Evolutionary conservation across 352 stramenopile genomes (phyloP).

Genomic region (Achlya hypogyna): DNA sequence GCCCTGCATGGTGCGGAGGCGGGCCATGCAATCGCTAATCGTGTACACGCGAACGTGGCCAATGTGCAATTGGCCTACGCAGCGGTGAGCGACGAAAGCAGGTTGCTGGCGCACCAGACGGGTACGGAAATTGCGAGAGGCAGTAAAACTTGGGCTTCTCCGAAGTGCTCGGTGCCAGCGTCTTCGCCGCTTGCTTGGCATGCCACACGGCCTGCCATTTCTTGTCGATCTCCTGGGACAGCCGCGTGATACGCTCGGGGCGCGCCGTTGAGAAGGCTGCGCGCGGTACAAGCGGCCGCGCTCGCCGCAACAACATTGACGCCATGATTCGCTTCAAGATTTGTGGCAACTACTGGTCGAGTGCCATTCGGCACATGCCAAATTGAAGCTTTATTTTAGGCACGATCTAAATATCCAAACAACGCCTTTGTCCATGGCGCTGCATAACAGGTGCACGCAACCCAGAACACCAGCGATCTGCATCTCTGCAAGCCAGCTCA

Average conservation of each 20-base stretch:
- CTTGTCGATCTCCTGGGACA: constrained; percentile 19
- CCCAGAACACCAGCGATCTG: neutral
- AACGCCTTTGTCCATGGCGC: neutral
- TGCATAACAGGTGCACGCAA: too few species aligned
- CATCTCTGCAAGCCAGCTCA: too few species aligned
- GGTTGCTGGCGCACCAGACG: constrained; percentile 64
- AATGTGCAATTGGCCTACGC: constrained; percentile 90
- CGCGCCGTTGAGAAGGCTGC: constrained; percentile 2
- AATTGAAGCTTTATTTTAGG: neutral
- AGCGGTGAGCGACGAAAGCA: neutral
- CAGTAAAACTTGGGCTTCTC: constrained; percentile 76
- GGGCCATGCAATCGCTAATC: constrained; percentile 96
- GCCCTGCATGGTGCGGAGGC: constrained; percentile 95
- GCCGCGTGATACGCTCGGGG: constrained; percentile 2
- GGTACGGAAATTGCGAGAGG: constrained; percentile 99
- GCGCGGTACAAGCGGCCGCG: neutral
- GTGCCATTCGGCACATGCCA: neutral
- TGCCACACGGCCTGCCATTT: constrained; percentile 20
- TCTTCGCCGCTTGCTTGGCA: neutral
- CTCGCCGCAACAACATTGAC: constrained; percentile 12
- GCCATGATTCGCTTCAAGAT: constrained; percentile 1
- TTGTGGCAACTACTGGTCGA: neutral
- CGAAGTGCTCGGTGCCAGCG: neutral
- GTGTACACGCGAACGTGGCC: constrained; percentile 99
- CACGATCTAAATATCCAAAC: neutral